Evolutionary conservation across 2,329 filamentous ascomycete species (phyloP), one percentile per base, ranked within the genome.

Genomic region (Phoma sp.): DNA sequence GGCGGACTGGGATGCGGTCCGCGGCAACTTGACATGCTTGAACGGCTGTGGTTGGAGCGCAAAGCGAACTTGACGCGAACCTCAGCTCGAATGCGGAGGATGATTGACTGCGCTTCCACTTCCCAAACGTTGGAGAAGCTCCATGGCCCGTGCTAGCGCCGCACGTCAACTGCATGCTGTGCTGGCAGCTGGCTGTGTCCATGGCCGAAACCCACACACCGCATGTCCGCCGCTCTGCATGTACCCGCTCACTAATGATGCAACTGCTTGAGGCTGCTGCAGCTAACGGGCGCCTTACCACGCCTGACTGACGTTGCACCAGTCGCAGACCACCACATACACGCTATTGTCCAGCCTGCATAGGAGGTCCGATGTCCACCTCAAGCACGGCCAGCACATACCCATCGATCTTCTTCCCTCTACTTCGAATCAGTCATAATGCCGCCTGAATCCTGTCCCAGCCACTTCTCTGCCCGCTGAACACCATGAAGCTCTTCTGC

Each of bases 311-410:
- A 61, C 60, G 43, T 57, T 49, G 54, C 58, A 65, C 72, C 69
- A 73, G 69, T 68, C 66, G 65, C 60, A 68, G 53, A 54, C 61
- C 64, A 67, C 72, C 72, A 71, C 66, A 67, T 61, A 54, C 52
- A 45, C 65, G 64, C 65, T 57, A 64, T 61, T 44, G 42, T 52
- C 38, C 40, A 48, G 47, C 59, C 44, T 68, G 70, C 70, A 73
- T 62, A 44, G 46, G 58, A 40, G 62, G 59, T 59, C 60, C 60
- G 65, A 61, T 51, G 63, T 60, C 61, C 47, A 61, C 57, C 42
- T 37, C 58, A 48, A 47, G 52, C 66, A 56, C 55, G 41, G 54
- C 58, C 58, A 60, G 58, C 52, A 59, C 61, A 58, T 59, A 60
- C 59, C 61, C 64, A 65, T 61, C 59, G 52, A 54, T 58, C 57